Evolutionary conservation across 139 green algal genomes (phyloP), one percentile per base, ranked within the genome.

Genomic region (Chlamydomonas incerta): DNA sequence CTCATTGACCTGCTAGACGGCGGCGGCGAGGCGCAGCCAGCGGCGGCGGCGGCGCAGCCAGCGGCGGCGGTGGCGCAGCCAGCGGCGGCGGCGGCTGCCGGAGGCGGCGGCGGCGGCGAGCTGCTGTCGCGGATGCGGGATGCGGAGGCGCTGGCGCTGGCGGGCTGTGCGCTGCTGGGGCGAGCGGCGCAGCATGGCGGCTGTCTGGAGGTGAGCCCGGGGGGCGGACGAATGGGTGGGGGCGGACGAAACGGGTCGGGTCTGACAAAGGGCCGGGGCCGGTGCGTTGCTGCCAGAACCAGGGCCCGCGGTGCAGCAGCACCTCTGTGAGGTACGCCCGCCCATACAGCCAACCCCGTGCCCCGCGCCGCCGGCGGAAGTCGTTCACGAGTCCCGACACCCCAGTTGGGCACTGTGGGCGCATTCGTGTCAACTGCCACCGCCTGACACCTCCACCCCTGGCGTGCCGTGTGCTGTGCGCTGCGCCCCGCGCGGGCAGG

Each of bases 171-270:
- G 41, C 89, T 96, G 72, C 89, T 98, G 47, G 47, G 88, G 1
- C 83, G 86, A 18, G 87, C 95, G 33, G 93, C 93, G 10, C 74
- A 91, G 35, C 93, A 96, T 63, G 89, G 88, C 41, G 92, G 89
- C 34, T 97, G 95, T 80, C 79, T 97, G 33, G 92, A 92, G 68
- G 66, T 85, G 80, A 4, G 76, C 5, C 18, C 2, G 60, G 60
- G 55, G 11, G 52, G 52, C 52, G 52, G 23, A 13, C 8, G 29
- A 70, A 20, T 18, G 11, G 18, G 20, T 26, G 28, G 63, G 28
- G 63, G 63, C 29, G 20, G 28, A 20, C 29, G 10, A 6, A 5
- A 35, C n/a, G 4, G 28, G 11, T 35, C 10, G 13, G 13, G 18
- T 20, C 13, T 35, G 8, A 35, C 29, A 20, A 9, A 5, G 63